phyloP scores from a whole-genome alignment of 1,139 yeast species.

The Lodderomyces pseudojiufengensis region DNA sequence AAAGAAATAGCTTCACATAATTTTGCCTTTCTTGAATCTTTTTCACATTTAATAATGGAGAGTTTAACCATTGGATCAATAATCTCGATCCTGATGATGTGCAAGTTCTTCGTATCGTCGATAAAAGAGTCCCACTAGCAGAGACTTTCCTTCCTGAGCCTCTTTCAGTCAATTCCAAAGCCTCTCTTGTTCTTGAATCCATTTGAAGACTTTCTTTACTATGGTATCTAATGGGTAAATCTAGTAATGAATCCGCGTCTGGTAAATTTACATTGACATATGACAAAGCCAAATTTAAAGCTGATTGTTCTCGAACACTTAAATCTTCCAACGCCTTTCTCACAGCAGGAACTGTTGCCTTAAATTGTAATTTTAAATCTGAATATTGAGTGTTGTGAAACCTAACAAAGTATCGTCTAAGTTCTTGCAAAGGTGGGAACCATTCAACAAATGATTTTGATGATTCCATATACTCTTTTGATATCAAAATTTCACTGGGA shows the following conservation, averaged over 20 bases:
- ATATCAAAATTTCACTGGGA: slow-evolving; percentile 63
- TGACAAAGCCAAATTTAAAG: slow-evolving; percentile 43
- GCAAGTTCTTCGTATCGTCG: slow-evolving; percentile 65
- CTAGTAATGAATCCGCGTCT: slow-evolving; percentile 34
- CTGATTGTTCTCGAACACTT: slow-evolving; percentile 39
- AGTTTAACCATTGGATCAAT: slow-evolving; percentile 74
- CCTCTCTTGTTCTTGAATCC: slow-evolving; percentile 78
- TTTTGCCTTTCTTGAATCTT: slow-evolving; percentile 61
- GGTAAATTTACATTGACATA: slow-evolving; percentile 41
- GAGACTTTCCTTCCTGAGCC: slow-evolving; percentile 52
- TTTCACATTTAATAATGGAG: slow-evolving; percentile 63
- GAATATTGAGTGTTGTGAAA: slow-evolving; percentile 40
- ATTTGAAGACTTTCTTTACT: slow-evolving; percentile 62
- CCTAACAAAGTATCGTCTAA: slow-evolving; percentile 58
- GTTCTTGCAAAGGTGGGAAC: slow-evolving; percentile 57
- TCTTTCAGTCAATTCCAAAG: slow-evolving; percentile 63
- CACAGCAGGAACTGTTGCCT: slow-evolving; percentile 51
- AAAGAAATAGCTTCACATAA: slow-evolving; percentile 52
- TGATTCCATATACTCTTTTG: slow-evolving; percentile 30
- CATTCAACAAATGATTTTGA: slow-evolving; percentile 45
- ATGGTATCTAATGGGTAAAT: slow-evolving; percentile 35
- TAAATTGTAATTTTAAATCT: slow-evolving; percentile 33
- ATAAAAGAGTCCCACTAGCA: slow-evolving; percentile 64
- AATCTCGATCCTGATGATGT: slow-evolving; percentile 81
- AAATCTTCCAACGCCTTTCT: slow-evolving; percentile 56